Evolutionary conservation across 106 monocot genomes (phyloP).

Genomic region (Xerophyta viscosa): DNA sequence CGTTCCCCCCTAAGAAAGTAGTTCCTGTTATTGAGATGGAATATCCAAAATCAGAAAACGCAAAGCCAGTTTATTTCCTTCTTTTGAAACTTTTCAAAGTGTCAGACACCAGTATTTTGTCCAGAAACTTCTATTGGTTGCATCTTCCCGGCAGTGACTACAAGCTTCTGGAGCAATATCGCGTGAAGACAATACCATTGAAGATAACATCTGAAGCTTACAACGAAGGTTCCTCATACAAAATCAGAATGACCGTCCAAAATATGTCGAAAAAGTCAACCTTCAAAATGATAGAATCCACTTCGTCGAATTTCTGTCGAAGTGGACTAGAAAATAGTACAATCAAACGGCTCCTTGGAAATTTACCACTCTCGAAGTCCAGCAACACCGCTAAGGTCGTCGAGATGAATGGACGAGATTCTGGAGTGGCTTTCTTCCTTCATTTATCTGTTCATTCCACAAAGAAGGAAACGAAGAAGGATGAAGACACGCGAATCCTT

Average conservation of each 20-base stretch:
- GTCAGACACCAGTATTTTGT: slow-evolving; percentile 49
- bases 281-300: neutral
- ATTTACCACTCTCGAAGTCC: slow-evolving; percentile 7
- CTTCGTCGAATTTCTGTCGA: too few species aligned
- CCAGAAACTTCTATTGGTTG: slow-evolving; percentile 97
- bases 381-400: slow-evolving; percentile 11
- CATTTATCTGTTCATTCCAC: slow-evolving; percentile 74
- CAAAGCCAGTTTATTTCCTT: slow-evolving; percentile 83
- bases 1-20: slow-evolving; percentile 59
- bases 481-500: slow-evolving; percentile 74
- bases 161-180: slow-evolving; percentile 61
- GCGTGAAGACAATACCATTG: slow-evolving; percentile 62
- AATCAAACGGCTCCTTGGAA: slow-evolving; percentile 26
- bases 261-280: slow-evolving; percentile 44
- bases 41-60: slow-evolving; percentile 61
- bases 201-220: slow-evolving; percentile 62
- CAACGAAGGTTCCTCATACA: slow-evolving; percentile 46
- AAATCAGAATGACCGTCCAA: slow-evolving; percentile 47
- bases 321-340: slow-evolving; percentile 11
- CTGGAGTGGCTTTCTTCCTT: slow-evolving; percentile 91
- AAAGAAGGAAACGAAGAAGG: slow-evolving; percentile 16
- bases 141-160: slow-evolving; percentile 66
- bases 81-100: slow-evolving; percentile 79
- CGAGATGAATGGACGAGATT: slow-evolving; percentile 37
- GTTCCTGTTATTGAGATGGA: slow-evolving; percentile 47